Evolutionary conservation across 2,329 filamentous ascomycete species (phyloP).

Genomic region (Paecilomyces niveus): DNA sequence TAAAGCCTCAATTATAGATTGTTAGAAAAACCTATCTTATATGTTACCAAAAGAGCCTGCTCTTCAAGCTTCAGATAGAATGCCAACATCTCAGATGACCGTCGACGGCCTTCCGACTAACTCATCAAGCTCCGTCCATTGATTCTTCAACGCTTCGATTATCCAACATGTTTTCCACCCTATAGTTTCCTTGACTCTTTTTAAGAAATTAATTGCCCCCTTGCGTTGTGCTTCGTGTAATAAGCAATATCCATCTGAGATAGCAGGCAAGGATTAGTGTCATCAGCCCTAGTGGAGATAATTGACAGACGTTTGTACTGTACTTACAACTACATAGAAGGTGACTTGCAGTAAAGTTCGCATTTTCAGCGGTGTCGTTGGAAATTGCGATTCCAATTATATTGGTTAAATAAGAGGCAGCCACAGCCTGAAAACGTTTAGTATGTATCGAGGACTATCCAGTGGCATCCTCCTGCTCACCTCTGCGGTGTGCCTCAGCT

Average conservation of each 20-base stretch:
- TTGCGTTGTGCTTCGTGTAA: slow-evolving; percentile 19
- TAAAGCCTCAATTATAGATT: no score
- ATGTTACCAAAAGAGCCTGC: slow-evolving; percentile 2
- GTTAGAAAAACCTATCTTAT: background rate
- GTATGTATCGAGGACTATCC: background rate
- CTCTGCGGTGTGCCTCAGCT: slow-evolving; percentile 19
- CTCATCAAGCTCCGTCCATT: slow-evolving; percentile 20
- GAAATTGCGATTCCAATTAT: background rate
- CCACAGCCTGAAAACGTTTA: background rate
- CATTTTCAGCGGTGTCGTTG: slow-evolving; percentile 13
- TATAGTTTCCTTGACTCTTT: slow-evolving; percentile 17
- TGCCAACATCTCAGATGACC: background rate
- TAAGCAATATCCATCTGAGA: slow-evolving; percentile 25
- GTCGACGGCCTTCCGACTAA: background rate
- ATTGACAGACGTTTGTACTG: background rate
- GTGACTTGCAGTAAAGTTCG: slow-evolving; percentile 27
- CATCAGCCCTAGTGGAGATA: no score
- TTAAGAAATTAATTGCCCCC: slow-evolving; percentile 21
- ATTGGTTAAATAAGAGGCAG: background rate
- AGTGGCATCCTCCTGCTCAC: slow-evolving; percentile 6
- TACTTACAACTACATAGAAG: slow-evolving; percentile 24
- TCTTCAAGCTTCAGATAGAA: background rate
- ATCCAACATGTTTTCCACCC: slow-evolving; percentile 28
- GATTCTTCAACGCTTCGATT: slow-evolving; percentile 17
- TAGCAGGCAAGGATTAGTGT: background rate